phyloP scores from a whole-genome alignment of 805 yeast species.

The Suhomyces canberraensis region DNA sequence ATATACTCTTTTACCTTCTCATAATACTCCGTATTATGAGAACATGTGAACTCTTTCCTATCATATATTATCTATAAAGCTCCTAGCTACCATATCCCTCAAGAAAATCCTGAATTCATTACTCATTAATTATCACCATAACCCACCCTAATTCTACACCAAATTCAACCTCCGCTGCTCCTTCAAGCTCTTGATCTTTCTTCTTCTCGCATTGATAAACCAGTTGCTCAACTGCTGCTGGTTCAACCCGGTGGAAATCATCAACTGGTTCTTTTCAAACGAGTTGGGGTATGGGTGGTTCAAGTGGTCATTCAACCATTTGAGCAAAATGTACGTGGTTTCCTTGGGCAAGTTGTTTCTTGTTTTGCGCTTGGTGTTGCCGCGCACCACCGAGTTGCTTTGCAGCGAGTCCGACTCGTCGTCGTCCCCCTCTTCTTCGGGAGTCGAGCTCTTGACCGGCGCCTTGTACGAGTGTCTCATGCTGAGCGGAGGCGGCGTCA shows the following conservation, averaged over 20 bases:
- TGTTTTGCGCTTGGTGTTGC: constrained; percentile 28
- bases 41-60: too few species aligned
- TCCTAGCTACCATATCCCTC: too few species aligned
- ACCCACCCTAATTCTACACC: constrained; percentile 6
- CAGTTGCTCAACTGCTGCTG: constrained; percentile 81
- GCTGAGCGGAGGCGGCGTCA: constrained; percentile 11
- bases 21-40: too few species aligned
- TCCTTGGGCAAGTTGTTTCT: constrained; percentile 78
- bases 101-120: too few species aligned
- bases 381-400: constrained; percentile 3
- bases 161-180: constrained; percentile 27
- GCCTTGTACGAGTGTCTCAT: constrained; percentile 6
- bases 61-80: too few species aligned
- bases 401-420: constrained; percentile 4
- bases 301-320: constrained; percentile 72
- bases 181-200: constrained; percentile 57
- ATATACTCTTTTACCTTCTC: too few species aligned
- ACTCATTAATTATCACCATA: too few species aligned
- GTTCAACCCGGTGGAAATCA: constrained; percentile 71
- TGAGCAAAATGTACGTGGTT: constrained; percentile 66
- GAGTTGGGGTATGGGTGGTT: constrained; percentile 84
- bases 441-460: constrained; percentile 1
- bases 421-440: constrained; percentile 5
- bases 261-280: constrained; percentile 66
- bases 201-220: constrained; percentile 84